Evolutionary conservation across 2,329 filamentous ascomycete genomes (phyloP).

Genomic region (Colletotrichum lindemuthianum): DNA sequence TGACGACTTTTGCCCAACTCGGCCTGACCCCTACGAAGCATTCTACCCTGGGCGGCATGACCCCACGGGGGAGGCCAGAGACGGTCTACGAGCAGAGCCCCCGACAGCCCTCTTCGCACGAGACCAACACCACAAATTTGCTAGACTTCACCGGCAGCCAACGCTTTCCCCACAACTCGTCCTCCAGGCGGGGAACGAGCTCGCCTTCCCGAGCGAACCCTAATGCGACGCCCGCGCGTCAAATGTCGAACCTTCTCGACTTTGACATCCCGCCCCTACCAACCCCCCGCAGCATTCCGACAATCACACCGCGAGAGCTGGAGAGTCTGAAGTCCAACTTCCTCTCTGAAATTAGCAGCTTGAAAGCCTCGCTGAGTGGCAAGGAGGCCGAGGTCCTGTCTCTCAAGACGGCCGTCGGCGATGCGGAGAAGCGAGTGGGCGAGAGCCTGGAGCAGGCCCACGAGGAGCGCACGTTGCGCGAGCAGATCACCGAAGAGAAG

Average conservation of each 20-base stretch:
- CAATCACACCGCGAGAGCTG: constrained; percentile 89
- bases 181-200: constrained; percentile 48
- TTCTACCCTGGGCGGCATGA: constrained; percentile 51
- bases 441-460: constrained; percentile 85
- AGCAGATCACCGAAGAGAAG: constrained; percentile 79
- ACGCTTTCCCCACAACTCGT: constrained; percentile 59
- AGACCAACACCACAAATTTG: constrained; percentile 76
- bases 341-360: constrained; percentile 91
- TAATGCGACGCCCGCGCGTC: constrained; percentile 59
- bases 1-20: constrained; percentile 83
- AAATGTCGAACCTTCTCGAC: constrained; percentile 79
- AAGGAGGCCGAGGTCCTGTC: constrained; percentile 92
- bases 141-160: constrained; percentile 89
- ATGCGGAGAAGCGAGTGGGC: constrained; percentile 92
- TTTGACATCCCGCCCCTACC: constrained; percentile 95
- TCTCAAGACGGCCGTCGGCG: constrained; percentile 85
- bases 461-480: constrained; percentile 76
- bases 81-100: constrained; percentile 48
- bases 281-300: constrained; percentile 90
- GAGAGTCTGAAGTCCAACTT: constrained; percentile 93
- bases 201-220: constrained; percentile 37
- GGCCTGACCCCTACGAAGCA: constrained; percentile 71
- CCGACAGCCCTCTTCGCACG: constrained; percentile 51
- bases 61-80: constrained; percentile 50
- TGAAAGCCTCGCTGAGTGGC: constrained; percentile 90